Conservation (phyloP, 2,329 filamentous ascomycete species). For the Coniochaeta sp. region DNA sequence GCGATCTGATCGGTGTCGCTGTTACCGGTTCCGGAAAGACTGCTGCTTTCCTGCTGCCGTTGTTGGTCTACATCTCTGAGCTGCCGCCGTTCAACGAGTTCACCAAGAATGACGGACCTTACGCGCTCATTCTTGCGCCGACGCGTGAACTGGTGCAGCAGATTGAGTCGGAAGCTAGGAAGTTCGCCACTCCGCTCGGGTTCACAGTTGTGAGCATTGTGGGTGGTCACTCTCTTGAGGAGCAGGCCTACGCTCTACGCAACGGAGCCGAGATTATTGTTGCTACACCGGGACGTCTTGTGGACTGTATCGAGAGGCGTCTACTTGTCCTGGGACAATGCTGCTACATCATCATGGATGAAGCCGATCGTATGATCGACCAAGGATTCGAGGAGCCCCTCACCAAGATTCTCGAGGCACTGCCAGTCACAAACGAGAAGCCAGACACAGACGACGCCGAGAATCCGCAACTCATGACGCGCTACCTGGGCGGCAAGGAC, state of each 20-base stretch:
- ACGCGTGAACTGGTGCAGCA: constrained; percentile 97
- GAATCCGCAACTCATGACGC: constrained; percentile 75
- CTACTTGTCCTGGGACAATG: constrained; percentile 91
- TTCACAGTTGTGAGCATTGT: constrained; percentile 96
- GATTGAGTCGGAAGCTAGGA: constrained; percentile 88
- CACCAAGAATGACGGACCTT: constrained; percentile 91
- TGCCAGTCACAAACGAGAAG: constrained; percentile 90
- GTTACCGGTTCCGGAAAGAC: constrained; percentile 99
- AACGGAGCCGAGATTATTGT: constrained; percentile 97
- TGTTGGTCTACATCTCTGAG: constrained; percentile 91
- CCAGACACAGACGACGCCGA: constrained; percentile 91
- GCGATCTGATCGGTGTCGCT: constrained; percentile 96
- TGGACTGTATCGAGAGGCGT: constrained; percentile 92
- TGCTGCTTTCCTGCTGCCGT: constrained; percentile 83
- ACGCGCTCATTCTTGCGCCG: constrained; percentile 92
- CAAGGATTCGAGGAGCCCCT: constrained; percentile 96
- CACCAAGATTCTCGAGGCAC: constrained; percentile 92
- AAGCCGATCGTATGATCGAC: constrained; percentile 98
- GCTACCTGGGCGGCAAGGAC: constrained; percentile 66
- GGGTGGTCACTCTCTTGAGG: constrained; percentile 92
- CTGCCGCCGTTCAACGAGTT: constrained; percentile 76
- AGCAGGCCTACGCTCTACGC: constrained; percentile 82
- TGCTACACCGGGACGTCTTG: constrained; percentile 92
- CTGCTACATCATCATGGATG: constrained; percentile 98
- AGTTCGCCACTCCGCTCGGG: constrained; percentile 83